Evolutionary conservation across 2,329 filamentous ascomycete species (phyloP), one percentile per base, ranked within the genome.

Genomic region (Atkinsonella texensis): DNA sequence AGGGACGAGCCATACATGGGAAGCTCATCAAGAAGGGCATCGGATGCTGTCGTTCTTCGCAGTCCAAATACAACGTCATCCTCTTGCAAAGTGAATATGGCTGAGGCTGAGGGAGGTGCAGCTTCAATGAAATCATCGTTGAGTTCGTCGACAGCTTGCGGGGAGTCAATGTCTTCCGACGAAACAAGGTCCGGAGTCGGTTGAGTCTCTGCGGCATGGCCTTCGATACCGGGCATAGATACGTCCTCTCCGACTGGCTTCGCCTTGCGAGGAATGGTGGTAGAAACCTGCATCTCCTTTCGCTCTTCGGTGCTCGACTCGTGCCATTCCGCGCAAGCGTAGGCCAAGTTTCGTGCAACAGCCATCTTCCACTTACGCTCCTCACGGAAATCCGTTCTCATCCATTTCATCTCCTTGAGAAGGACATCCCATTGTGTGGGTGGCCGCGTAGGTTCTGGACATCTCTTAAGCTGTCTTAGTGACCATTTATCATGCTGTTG

Each of bases 401-500:
- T 94, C 91, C 91, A 97, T 66, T 90, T 95, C 79, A 91, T 88
- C 70, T 98, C 90, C 58, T 89, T 80, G 33, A 98, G 72, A 51
- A 97, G 67, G 49, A 91, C 77, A 68, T 98, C 93, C 79, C 84
- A 87, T 59, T 97, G 91, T 2, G 85, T 83, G 1, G 80, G 77
- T 17, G 84, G 84, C 39, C 89, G 80, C 4, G 80, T 75, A 4
- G 91, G 90, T 66, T 98, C 93, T 1, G 83, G 76, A 40, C 83
- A 87, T 52, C 89, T 85, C 63, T 94, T 88, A 43, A 90, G 82
- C 62, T 98, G 93, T 49, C 91, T 80, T 46, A 98, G 69, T 5
- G 90, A 93, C 91, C 93, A 97, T 61, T 91, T 85, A 59, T 95
- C 89, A 33, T 85, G 82, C 61, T 91, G 89, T 62, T 98, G 93